Conservation (phyloP, 768 basidiomycete genomes). For the Tricholoma hemisulphureum region DNA sequence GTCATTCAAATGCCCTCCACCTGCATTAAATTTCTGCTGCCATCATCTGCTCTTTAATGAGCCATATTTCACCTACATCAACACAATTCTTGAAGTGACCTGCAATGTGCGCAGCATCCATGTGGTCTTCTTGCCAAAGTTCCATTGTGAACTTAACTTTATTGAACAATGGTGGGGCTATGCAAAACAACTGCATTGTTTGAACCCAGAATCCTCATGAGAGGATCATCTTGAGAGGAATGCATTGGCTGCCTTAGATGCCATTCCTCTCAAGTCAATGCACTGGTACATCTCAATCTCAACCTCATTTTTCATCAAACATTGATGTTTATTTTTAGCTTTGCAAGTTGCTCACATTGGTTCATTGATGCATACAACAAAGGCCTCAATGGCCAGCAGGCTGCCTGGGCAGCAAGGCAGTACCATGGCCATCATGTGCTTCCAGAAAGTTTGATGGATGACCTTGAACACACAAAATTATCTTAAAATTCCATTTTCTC, state of each 20-base stretch:
- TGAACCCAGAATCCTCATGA: not conserved
- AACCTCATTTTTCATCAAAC: not conserved
- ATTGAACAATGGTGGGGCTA: constrained; percentile 15
- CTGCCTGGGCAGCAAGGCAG: too few species aligned
- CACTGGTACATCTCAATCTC: not conserved
- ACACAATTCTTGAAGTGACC: too few species aligned
- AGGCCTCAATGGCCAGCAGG: too few species aligned
- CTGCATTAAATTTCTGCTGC: not conserved
- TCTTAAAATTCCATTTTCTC: too few species aligned
- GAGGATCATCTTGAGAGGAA: not conserved
- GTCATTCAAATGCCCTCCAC: not conserved
- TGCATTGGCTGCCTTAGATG: too few species aligned
- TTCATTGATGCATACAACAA: too few species aligned
- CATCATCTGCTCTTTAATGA: not conserved
- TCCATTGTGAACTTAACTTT: too few species aligned
- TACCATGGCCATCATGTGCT: not conserved
- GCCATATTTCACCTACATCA: not conserved
- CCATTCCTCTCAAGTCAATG: not conserved
- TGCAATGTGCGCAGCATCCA: too few species aligned
- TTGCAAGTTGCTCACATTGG: too few species aligned
- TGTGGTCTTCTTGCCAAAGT: too few species aligned
- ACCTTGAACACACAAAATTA: not conserved
- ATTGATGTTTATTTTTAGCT: not conserved
- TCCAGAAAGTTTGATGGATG: not conserved
- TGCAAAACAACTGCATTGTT: not conserved